Base-by-base conservation (phyloP, 2,329 filamentous ascomycete genomes). In the Pseudonectria buxi region DNA sequence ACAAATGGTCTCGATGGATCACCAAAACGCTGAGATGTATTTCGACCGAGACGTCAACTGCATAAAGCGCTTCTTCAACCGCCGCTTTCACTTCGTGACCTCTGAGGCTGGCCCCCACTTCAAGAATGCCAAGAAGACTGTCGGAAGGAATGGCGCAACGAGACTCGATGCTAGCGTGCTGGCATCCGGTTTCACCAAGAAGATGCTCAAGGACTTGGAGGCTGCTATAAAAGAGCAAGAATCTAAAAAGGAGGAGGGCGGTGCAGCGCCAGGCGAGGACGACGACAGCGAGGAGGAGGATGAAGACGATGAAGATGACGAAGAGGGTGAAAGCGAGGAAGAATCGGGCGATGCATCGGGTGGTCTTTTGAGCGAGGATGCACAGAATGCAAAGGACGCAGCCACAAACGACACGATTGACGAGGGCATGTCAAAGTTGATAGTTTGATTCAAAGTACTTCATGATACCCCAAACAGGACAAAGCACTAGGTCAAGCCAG, bases 1-100 rank as follows among this genome's bases (percentile, higher is more conserved):
- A 0, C 92, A 98, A 58, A 96, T 95, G 83, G 79, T 98, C 3
- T 96, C 90, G 1, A 87, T 95, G 58, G 87, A 95, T 49, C 92
- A 98, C 56, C 64, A 71, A 25, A 95, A 98, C 54, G 94, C 92
- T 13, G 84, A 95, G 56, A 94, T 89, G 76, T 96, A 98, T 63
- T 98, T 98, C 59, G 86, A 96, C 57, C 81, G 92, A 45, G 92
- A 98, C 52, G 89, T 98, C 11, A 80, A 86, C 44, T 98, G 94
- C 62, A 83, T 98, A 53, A 96, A 95, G 65, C 79, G 85, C 24
- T 98, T 94, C 61, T 98, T 98, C 56, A 74, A 86, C 55, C 74
- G 89, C 14, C 78, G 87, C 22, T 98, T 95, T 61, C 81, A 87
- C 48, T 98, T 96, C 57, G 79, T 79, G 3, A 83, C 81, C 56